phyloP scores from a whole-genome alignment of 2,329 filamentous ascomycete genomes.

The Curvularia hawaiiensis region DNA sequence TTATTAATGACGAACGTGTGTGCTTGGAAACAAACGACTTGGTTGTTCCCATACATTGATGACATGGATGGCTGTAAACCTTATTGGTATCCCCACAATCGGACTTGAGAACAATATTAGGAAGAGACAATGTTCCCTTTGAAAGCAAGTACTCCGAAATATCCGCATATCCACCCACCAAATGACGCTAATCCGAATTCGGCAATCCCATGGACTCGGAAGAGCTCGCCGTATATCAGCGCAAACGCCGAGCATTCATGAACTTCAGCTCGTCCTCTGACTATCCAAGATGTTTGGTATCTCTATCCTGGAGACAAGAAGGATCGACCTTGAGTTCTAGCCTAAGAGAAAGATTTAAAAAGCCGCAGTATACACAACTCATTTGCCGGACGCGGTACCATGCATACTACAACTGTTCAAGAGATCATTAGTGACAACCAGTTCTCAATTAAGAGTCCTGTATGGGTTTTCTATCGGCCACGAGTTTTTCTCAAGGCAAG shows the following conservation, averaged over 20 bases:
- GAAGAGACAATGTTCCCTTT: conserved; percentile 31
- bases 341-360: neutral
- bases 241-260: neutral
- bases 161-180: neutral
- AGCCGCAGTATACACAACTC: neutral
- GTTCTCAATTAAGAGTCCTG: neutral
- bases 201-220: conserved; percentile 14
- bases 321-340: neutral
- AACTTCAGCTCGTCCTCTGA: neutral
- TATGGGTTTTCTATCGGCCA: neutral
- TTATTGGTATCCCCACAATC: neutral
- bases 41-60: neutral
- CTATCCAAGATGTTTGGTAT: neutral
- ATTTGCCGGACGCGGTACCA: neutral
- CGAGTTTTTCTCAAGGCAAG: neutral
- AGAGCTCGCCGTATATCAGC: neutral
- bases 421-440: neutral
- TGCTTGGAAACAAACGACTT: neutral
- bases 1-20: neutral
- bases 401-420: neutral
- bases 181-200: conserved; percentile 24
- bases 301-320: neutral
- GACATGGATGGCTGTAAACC: neutral
- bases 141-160: conserved; percentile 13
- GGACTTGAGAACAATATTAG: conserved; percentile 44